phyloP scores from a whole-genome alignment of 306 rosid species.

The Casuarina equisetifolia region DNA sequence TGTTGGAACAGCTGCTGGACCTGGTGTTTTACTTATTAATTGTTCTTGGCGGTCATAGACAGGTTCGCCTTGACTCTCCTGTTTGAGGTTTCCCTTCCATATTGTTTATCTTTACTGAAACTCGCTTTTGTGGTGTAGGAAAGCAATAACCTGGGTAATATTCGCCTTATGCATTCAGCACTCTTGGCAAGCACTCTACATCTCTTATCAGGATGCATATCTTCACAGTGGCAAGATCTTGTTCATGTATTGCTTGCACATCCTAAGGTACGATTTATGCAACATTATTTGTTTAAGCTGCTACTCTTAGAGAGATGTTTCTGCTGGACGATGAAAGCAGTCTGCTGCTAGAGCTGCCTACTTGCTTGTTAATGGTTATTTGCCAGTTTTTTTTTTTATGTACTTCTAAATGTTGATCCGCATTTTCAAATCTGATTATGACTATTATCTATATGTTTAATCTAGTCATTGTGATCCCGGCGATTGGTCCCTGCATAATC shows the following conservation, averaged over 20 bases:
- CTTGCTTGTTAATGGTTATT: conserved; percentile 26
- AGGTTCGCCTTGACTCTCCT: conserved; percentile 52
- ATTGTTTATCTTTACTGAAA: conserved; percentile 29
- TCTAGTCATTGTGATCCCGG: conserved; percentile 16
- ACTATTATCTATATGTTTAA: background rate
- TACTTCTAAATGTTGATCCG: background rate
- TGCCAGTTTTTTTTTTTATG: conserved; percentile 16
- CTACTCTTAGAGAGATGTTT: conserved; percentile 13
- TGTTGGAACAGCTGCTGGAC: conserved; percentile 75
- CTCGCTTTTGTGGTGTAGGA: conserved; percentile 62
- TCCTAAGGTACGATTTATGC: conserved; percentile 63
- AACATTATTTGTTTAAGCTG: conserved; percentile 18
- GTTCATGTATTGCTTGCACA: conserved; percentile 83
- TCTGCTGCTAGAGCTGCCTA: conserved; percentile 17
- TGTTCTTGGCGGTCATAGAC: conserved; percentile 63
- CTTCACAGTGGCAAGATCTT: conserved; percentile 84
- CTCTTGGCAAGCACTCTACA: conserved; percentile 73
- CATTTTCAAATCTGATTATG: background rate
- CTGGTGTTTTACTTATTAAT: conserved; percentile 76
- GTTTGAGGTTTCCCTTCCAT: conserved; percentile 30
- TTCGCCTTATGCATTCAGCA: conserved; percentile 67
- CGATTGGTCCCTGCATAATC: too few species aligned
- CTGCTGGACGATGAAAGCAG: conserved; percentile 6
- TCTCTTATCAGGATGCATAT: conserved; percentile 69
- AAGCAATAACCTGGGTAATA: conserved; percentile 40